Evolutionary conservation across 129 eudicot genomes (phyloP), one percentile per base, ranked within the genome.

Genomic region (Heracleum sosnowskyi): DNA sequence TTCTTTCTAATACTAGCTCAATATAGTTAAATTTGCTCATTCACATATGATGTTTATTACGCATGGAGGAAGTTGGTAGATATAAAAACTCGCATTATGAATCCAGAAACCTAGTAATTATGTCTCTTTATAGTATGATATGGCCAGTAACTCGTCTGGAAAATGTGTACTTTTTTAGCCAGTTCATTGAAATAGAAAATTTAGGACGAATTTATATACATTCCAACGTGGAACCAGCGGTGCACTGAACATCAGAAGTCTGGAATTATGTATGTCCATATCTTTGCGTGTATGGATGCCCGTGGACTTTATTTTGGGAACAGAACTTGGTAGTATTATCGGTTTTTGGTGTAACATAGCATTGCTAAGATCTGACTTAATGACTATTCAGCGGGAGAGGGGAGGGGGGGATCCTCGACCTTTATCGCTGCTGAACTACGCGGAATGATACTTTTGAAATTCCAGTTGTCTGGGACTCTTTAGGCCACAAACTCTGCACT

Each of bases 321-420:
- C 74, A 69, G 36, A 35, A 20, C 44, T 69, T 57, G 66, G 66
- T 57, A 22, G 72, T 7, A 69, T 36, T 35, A 15, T 33, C 26
- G 35, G 41, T 69, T 69, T 36, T 69, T 69, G 2, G 42, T 8
- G 45, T 69, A 17, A 15, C 13, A 34, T 34, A 35, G 26, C 74
- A 69, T 28, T 39, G 71, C 31, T 64, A 29, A 82, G 79, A 84
- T 87, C 80, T 88, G 90, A 13, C 68, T 36, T 2, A n/a, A n/a
- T n/a, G n/a, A n/a, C n/a, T n/a, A n/a, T 39, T 2, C 41, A 39
- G 41, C 41, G 41, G 41, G 41, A 39, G n/a, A 6, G 7, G 41
- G 41, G 41, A 39, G 88, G 29, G 88, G 81, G 45, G 88, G 84
- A 51, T 84, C 86, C n/a, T 86, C 85, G 68, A 87, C 82, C 47